Evolutionary conservation across 129 eudicot genomes (phyloP), one percentile per base, ranked within the genome.

Genomic region (Flaveria bidentis): DNA sequence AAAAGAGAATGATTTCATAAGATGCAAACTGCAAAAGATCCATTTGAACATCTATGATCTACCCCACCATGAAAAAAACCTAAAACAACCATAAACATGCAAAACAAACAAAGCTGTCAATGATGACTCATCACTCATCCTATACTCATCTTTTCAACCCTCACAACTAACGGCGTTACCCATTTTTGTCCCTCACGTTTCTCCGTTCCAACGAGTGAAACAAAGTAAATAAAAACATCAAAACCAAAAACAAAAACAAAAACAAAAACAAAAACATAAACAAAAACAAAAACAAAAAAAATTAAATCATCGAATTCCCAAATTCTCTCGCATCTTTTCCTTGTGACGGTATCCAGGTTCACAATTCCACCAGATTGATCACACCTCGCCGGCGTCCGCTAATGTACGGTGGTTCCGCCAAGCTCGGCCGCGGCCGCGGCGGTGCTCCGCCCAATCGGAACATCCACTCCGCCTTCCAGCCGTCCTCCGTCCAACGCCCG

Each of bases 401-500:
- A 82, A 89, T 91, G 97, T 89, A 83, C 83, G 91, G 91, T 14
- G 85, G 79, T 49, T 23, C 96, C 89, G 85, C 87, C 26, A 93
- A 88, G 82, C 69, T 82, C 79, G 82, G 86, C 83, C 90, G 97
- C 1, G 92, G 92, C 83, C 87, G 93, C 78, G 90, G 86, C 80
- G 88, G 83, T 3, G 85, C 86, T 39, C 84, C 77, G 52, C 78
- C 66, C 52, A 93, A 90, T 79, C 90, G 98, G 14, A 86, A 82
- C 71, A 79, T 83, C 82, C 89, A 78, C 84, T 77, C 92, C 68
- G 72, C 84, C 83, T 87, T 86, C 84, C 86, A 82, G 66, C 76
- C 87, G 6, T 85, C 96, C 81, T 85, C 88, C 26, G 76, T 74
- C 49, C 85, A 69, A 74, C 88, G 83, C 56, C 81, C 86, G 47